Evolutionary conservation across 108 stramenopile genomes (phyloP), one percentile per base, ranked within the genome.

Genomic region (Skeletonema potamos): DNA sequence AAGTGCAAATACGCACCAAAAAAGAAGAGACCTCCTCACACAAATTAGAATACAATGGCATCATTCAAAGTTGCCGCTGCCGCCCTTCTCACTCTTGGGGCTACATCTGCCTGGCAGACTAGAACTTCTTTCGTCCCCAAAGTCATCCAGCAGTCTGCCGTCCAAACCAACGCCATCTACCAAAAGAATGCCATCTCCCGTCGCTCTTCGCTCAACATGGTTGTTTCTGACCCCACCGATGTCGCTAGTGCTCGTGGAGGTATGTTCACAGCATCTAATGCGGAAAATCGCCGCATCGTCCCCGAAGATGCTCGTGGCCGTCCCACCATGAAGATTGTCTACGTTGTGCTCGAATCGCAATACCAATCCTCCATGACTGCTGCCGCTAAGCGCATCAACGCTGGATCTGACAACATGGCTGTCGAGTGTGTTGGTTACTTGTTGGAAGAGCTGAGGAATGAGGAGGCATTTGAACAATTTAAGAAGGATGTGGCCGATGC

Each of bases 401-500:
- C 88, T 48, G 93, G 88, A 58, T 82, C 87, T 44, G 94, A 96
- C 20, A 94, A 96, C 80, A 96, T 98, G 89, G 95, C 93, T 41
- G 93, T 97, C 30, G 97, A 98, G 78, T 95, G 93, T 85, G 97
- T 98, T 11, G 97, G 97, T 29, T 98, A 98, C 76, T 80, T 98
- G 22, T 75, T 98, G 48, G 97, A 98, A 70, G 97, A 98, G 74
- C 84, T 97, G 12, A 88, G 96, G 54, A 92, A 96, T 79, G 87
- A 91, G 27, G 88, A 90, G 69, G 84, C 92, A 58, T 86, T 84
- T 64, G 95, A 84, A 64, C 92, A 96, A 61, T 97, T 98, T 86
- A 90, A 95, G 76, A 84, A 89, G 79, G 97, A 98, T 81, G 89
- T 97, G 13, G 84, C 72, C 26, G 89, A 93, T 11, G 95, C 96